A percentile compares a stretch with the other conserved stretches of the same genome.
Evolutionary conservation across 805 yeast species (phyloP).

Genomic region (Candida tibetensis): DNA sequence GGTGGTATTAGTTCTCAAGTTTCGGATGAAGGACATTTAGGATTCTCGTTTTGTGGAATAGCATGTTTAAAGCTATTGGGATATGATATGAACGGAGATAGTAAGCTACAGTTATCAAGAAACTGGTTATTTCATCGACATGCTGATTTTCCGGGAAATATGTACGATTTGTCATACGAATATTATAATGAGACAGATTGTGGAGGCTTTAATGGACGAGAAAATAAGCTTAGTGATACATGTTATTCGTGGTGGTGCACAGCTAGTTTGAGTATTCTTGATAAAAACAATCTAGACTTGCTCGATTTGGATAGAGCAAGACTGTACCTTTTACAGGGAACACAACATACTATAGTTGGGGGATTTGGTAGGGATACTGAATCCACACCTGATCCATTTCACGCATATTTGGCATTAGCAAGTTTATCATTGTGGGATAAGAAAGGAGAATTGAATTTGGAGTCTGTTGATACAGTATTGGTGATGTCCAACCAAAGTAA

Average conservation of each 20-base stretch:
- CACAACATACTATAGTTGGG: slow-evolving; percentile 66
- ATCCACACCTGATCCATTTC: slow-evolving; percentile 69
- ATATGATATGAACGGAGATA: slow-evolving; percentile 11
- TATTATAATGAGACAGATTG: slow-evolving; percentile 46
- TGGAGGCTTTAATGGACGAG: slow-evolving; percentile 86
- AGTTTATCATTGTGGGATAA: slow-evolving; percentile 37
- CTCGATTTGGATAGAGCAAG: slow-evolving; percentile 34
- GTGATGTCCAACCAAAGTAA: slow-evolving; percentile 3
- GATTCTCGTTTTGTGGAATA: slow-evolving; percentile 81
- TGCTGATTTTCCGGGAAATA: slow-evolving; percentile 33
- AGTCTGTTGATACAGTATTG: slow-evolving; percentile 5
- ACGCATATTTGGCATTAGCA: slow-evolving; percentile 61
- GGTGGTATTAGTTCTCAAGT: slow-evolving; percentile 70
- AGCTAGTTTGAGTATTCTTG: slow-evolving; percentile 53
- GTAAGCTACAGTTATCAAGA: slow-evolving; percentile 29
- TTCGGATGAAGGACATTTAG: slow-evolving; percentile 74
- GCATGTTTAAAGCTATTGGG: slow-evolving; percentile 50
- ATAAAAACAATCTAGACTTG: slow-evolving; percentile 20
- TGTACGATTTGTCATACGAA: slow-evolving; percentile 33
- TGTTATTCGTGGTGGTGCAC: slow-evolving; percentile 86
- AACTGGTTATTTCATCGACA: slow-evolving; percentile 69
- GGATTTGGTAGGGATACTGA: slow-evolving; percentile 73
- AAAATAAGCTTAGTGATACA: slow-evolving; percentile 80
- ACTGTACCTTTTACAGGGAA: slow-evolving; percentile 47
- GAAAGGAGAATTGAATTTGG: neutral